Evolutionary conservation across 176 grass and related monocot genomes (phyloP).

Genomic region (Guadua angustifolia): DNA sequence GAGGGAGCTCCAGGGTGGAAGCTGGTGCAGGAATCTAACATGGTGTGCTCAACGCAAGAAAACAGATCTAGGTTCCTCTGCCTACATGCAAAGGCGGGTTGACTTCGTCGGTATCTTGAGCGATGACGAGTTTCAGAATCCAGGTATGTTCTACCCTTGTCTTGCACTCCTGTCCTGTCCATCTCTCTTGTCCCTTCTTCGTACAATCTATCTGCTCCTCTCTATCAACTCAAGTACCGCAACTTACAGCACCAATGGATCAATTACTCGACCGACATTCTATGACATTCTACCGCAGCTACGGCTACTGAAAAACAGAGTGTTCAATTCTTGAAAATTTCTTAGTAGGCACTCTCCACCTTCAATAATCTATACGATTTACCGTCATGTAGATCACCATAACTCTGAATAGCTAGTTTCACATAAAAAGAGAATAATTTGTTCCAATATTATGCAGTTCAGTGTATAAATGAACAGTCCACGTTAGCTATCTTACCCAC

Average conservation of each 20-base stretch:
- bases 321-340: neutral
- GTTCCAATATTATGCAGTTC: neutral
- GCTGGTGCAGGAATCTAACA: constrained; percentile 62
- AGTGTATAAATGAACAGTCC: neutral
- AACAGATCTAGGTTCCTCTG: constrained; percentile 64
- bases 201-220: too few species aligned
- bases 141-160: constrained; percentile 41
- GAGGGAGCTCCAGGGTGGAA: constrained; percentile 63
- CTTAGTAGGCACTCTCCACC: neutral
- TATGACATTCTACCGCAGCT: neutral
- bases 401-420: neutral
- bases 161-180: too few species aligned
- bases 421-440: neutral
- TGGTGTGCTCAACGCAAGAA: constrained; percentile 50
- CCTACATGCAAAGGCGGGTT: constrained; percentile 55
- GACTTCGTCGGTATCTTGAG: constrained; percentile 74
- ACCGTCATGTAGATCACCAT: neutral
- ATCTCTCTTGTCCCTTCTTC: too few species aligned
- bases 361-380: neutral
- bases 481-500: too few species aligned
- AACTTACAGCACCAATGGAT: neutral
- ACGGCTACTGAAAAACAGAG: neutral
- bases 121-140: constrained; percentile 62
- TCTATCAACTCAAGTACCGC: neutral
- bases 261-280: too few species aligned